Evolutionary conservation across 2,329 filamentous ascomycete genomes (phyloP).

Genomic region (Rugonectria rugulosa): DNA sequence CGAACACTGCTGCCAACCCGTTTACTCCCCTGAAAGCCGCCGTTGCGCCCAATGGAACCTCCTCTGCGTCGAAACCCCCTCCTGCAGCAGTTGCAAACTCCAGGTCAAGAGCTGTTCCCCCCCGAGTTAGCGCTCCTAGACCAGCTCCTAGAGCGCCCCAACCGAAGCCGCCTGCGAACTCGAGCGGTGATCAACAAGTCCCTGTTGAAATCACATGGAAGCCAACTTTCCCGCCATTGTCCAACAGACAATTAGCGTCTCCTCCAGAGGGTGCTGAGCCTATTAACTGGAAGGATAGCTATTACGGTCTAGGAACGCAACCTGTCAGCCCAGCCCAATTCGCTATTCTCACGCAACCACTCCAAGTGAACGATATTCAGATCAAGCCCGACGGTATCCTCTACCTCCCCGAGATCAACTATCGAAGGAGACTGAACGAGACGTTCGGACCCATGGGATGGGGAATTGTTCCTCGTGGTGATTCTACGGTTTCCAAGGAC

Average conservation of each 20-base stretch:
- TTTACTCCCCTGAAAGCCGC: too few species aligned
- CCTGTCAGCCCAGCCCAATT: slow-evolving; percentile 76
- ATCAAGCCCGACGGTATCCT: slow-evolving; percentile 97
- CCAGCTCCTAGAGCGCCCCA: too few species aligned
- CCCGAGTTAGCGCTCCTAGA: too few species aligned
- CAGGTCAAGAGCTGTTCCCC: too few species aligned
- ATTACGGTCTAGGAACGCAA: slow-evolving; percentile 75
- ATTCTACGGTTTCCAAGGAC: slow-evolving; percentile 84
- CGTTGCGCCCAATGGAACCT: too few species aligned
- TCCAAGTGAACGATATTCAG: slow-evolving; percentile 82
- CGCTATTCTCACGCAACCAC: slow-evolving; percentile 70
- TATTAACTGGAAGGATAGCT: slow-evolving; percentile 84
- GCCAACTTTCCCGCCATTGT: slow-evolving; percentile 18
- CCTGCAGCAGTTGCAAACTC: neutral
- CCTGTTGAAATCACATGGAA: neutral
- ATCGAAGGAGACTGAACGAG: slow-evolving; percentile 85
- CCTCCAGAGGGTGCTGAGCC: too few species aligned
- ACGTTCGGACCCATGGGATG: slow-evolving; percentile 96
- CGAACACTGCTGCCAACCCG: too few species aligned
- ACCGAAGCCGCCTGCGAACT: too few species aligned
- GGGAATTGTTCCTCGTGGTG: slow-evolving; percentile 88
- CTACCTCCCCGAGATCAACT: slow-evolving; percentile 98
- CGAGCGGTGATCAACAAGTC: too few species aligned
- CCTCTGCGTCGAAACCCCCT: too few species aligned
- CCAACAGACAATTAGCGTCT: too few species aligned